Evolutionary conservation across 345 rosid species (phyloP).

Genomic region (Reutealis trisperma): DNA sequence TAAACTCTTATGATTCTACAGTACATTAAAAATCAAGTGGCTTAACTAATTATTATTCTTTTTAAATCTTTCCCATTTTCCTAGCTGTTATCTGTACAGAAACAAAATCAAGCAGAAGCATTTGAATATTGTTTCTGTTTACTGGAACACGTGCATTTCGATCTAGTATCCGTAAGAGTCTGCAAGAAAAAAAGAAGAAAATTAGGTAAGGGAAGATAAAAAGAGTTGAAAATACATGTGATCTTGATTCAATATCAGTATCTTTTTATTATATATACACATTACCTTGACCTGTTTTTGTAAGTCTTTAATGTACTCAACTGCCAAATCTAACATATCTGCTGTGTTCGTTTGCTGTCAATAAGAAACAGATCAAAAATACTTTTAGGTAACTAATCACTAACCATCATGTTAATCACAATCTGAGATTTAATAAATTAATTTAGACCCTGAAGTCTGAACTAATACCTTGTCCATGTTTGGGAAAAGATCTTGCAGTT

Average conservation of each 20-base stretch:
- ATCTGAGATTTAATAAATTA: background rate
- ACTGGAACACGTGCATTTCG: constrained; percentile 53
- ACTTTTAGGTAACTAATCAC: background rate
- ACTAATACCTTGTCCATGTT: constrained; percentile 61
- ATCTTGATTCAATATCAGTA: background rate
- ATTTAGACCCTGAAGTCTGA: constrained; percentile 12
- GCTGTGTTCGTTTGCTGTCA: constrained; percentile 70
- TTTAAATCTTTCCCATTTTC: background rate
- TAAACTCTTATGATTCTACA: background rate
- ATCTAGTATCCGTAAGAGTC: constrained; percentile 47
- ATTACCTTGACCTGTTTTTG: constrained; percentile 67
- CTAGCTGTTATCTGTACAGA: constrained; percentile 21
- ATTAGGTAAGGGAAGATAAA: constrained; percentile 11
- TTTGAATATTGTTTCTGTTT: constrained; percentile 23
- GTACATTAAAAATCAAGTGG: background rate
- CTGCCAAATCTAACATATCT: constrained; percentile 75
- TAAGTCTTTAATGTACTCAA: constrained; percentile 66
- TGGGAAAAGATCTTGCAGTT: constrained; percentile 68
- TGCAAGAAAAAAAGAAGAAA: constrained; percentile 25
- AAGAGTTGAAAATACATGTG: constrained; percentile 23
- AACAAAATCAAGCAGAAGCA: constrained; percentile 22
- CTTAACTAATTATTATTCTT: background rate
- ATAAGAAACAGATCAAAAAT: constrained; percentile 5
- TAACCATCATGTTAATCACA: background rate
- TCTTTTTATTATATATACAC: background rate